Base-by-base conservation (phyloP, 2,329 filamentous ascomycete species). In the Leptodontidium sp. region DNA sequence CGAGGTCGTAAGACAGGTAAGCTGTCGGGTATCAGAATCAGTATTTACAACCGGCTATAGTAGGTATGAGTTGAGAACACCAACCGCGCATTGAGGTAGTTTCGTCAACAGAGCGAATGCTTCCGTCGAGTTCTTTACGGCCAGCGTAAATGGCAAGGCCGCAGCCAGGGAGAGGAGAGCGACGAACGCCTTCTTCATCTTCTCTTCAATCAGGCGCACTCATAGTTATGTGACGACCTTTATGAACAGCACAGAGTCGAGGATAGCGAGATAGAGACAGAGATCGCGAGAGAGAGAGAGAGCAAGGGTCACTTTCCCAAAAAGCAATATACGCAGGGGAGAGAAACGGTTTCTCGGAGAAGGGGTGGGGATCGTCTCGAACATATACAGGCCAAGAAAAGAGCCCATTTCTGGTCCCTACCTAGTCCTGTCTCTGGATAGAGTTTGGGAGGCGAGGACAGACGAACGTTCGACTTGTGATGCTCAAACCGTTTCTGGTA, bases 51-150 rank as follows among this genome's bases (percentile, higher is more conserved):
- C 40, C 15, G 21, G 9, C 21, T 14, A 59, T 9, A 14, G 1
- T 17, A 6, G 14, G 8, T 4, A 24, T 24, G 35, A 59, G 52
- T 7, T 21, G 11, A 58, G 12, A 21, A 26, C 2, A 58, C 55
- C 21, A 12, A 59, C 55, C 21, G 55, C 55, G 35, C 55, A 59
- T 21, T 40, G 55, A 59, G 55, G 55, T 59, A 59, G 14, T 40
- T 24, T 40, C 12, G 21, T 59, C 21, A 59, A 59, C 21, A 59
- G 17, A 59, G 55, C 55, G 38, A 45, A 40, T 21, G 55, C n/a
- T 43, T 59, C 55, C 38, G 55, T 59, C 32, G 35, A 40, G 12
- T 40, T 59, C 55, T 43, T 59, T 45, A 59, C 55, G 32, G 55
- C 55, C 35, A 59, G 55, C 35, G 38, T 59, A 59, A 59, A 45